Conservation (phyloP, 225 moss, liverwort and hornwort species). For the Ulota crispa region DNA sequence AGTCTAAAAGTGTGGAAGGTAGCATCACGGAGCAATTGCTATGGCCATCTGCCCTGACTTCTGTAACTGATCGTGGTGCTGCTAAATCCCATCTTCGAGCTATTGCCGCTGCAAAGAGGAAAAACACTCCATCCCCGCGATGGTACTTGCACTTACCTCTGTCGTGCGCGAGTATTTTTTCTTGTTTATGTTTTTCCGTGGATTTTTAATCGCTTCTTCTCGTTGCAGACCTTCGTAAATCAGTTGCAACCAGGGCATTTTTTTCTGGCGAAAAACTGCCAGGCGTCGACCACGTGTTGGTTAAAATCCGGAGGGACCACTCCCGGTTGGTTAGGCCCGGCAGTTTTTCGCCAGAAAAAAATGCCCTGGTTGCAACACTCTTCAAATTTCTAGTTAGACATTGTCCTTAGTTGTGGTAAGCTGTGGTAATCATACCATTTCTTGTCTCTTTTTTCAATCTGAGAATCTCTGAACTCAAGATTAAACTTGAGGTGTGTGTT, state of each 20-base stretch:
- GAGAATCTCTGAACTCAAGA: slow-evolving; percentile 1
- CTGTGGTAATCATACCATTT: background rate
- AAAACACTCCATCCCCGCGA: slow-evolving; percentile 70
- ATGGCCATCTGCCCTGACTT: slow-evolving; percentile 77
- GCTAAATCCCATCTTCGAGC: slow-evolving; percentile 92
- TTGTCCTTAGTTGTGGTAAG: background rate
- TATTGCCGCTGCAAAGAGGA: slow-evolving; percentile 95
- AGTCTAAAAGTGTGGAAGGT: slow-evolving; percentile 56
- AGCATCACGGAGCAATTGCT: slow-evolving; percentile 72
- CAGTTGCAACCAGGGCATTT: no score
- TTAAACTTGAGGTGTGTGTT: slow-evolving; percentile 6
- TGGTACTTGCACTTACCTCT: slow-evolving; percentile 47
- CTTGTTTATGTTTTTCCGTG: slow-evolving; percentile 4
- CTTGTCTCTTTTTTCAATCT: slow-evolving; percentile 1
- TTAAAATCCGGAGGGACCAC: no score
- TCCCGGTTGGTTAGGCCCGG: no score
- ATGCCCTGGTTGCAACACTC: background rate
- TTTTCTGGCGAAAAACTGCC: no score
- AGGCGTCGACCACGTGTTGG: no score
- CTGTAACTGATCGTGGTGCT: slow-evolving; percentile 74
- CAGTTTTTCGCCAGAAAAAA: no score
- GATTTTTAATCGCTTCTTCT: background rate
- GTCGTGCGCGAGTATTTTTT: background rate
- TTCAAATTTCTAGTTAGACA: slow-evolving; percentile 4
- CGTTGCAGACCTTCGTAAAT: slow-evolving; percentile 1